phyloP scores from a whole-genome alignment of 257 asterid genomes.

The Solanum bulbocastanum region DNA sequence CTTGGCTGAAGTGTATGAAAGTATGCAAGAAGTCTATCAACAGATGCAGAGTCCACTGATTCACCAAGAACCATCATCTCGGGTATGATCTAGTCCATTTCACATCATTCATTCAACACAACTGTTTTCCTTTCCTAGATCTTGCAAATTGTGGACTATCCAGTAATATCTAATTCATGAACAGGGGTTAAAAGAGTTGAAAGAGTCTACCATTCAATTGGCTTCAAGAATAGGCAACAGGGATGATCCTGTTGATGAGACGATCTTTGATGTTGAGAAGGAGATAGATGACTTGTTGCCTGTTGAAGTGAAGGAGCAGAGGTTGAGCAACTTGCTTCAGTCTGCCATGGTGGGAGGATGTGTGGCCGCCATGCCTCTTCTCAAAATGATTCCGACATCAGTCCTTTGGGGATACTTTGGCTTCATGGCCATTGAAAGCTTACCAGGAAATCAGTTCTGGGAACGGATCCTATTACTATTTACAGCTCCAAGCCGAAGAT shows the following conservation, averaged over 20 bases:
- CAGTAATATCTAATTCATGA: background rate
- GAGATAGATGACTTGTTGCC: conserved; percentile 19
- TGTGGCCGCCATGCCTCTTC: conserved; percentile 15
- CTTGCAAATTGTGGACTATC: background rate
- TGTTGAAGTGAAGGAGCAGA: conserved; percentile 12
- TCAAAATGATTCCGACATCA: conserved; percentile 13
- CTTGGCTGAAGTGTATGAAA: conserved; percentile 8
- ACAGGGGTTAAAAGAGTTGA: conserved; percentile 8
- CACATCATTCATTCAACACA: background rate
- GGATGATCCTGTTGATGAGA: conserved; percentile 12
- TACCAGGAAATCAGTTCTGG: conserved; percentile 17
- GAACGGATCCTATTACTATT: conserved; percentile 6
- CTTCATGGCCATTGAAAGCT: conserved; percentile 14
- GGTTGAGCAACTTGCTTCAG: conserved; percentile 17
- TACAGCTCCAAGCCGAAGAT: conserved; percentile 16
- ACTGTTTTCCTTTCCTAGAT: background rate
- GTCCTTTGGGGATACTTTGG: conserved; percentile 16
- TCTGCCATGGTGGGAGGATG: conserved; percentile 17
- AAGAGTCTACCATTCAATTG: conserved; percentile 5
- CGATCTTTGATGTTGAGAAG: conserved; percentile 8
- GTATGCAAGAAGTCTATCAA: conserved; percentile 17
- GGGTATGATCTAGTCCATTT: conserved; percentile 3
- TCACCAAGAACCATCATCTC: conserved; percentile 13
- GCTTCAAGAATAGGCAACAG: background rate
- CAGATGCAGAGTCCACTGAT: conserved; percentile 12